phyloP scores from a whole-genome alignment of 176 grass and related monocot species.

The Paspalum notatum region DNA sequence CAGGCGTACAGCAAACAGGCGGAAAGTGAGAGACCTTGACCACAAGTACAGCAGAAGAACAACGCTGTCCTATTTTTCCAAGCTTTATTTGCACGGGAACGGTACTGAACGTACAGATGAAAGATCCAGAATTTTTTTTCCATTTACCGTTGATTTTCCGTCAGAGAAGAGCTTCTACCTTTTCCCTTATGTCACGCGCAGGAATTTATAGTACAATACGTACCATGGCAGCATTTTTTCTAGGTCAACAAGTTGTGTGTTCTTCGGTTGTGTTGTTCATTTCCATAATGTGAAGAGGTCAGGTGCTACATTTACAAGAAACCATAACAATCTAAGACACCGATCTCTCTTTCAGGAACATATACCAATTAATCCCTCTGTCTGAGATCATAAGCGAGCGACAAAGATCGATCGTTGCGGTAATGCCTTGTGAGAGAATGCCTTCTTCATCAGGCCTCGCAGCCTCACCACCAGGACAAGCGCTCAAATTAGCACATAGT shows the following conservation, averaged over 20 bases:
- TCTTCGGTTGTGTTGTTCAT: constrained; percentile 38
- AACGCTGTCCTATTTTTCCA: neutral
- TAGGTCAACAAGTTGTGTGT: constrained; percentile 38
- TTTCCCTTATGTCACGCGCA: neutral
- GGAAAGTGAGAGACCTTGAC: constrained; percentile 6
- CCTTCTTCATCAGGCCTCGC: constrained; percentile 63
- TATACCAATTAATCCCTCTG: constrained; percentile 66
- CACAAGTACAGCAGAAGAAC: neutral
- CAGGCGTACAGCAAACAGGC: neutral
- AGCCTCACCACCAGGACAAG: constrained; percentile 73
- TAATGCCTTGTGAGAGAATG: constrained; percentile 70
- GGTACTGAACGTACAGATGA: neutral
- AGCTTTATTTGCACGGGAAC: neutral
- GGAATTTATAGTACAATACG: neutral
- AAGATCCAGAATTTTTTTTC: neutral
- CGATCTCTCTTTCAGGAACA: constrained; percentile 34
- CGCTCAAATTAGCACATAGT: constrained; percentile 58
- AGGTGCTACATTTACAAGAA: constrained; percentile 47
- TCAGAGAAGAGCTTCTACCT: neutral
- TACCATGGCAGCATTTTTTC: constrained; percentile 11
- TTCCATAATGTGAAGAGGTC: constrained; percentile 35
- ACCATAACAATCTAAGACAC: neutral
- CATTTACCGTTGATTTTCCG: neutral
- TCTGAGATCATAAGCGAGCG: constrained; percentile 74
- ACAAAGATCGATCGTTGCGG: constrained; percentile 73